Evolutionary conservation across 2,329 filamentous ascomycete species (phyloP), one percentile per base, ranked within the genome.

Genomic region (Fusarium gaditjirri): DNA sequence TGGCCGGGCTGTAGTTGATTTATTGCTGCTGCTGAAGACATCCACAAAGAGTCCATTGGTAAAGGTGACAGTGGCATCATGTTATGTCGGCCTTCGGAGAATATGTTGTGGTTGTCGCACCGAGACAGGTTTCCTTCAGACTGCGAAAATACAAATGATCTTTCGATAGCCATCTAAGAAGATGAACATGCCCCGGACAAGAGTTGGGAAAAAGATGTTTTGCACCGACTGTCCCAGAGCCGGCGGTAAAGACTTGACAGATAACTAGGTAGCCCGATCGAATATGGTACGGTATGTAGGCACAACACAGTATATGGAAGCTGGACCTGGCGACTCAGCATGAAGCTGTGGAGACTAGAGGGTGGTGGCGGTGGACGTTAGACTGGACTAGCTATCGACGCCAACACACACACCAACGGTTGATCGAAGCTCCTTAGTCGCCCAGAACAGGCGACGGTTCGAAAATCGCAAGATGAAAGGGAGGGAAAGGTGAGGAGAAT

Each of bases 141-240:
- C 63, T 82, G 78, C 70, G 81, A 76, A 68, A 84, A 80, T 74
- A 82, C 78, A 76, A 85, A 78, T 77, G 81, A 79, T 73, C 76
- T 80, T 72, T 87, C 82, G 86, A 88, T 88, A 75, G 79, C 80
- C 83, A 81, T 81, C 83, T 77, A 81, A 47, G 64, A 64, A 36
- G 38, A 46, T 50, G 38, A 53, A 31, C 25, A 56, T 53, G 65
- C 70, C 65, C 54, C 47, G 38, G 39, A 50, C 27, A 38, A 53
- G 38, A 66, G 52, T 53, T 42, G 54, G 49, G 43, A 33, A 49
- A 56, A 62, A 66, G 47, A 70, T 50, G 65, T 55, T 68, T 59
- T 62, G 36, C 17, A 53, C 50, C 25, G 43, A 42, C 41, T 41
- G 50, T 44, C 31, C 65, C 58, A 46, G 62, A 60, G 59, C 52